Evolutionary conservation across 2,329 filamentous ascomycete species (phyloP).

Genomic region (Lecanoromycetidae sp.): DNA sequence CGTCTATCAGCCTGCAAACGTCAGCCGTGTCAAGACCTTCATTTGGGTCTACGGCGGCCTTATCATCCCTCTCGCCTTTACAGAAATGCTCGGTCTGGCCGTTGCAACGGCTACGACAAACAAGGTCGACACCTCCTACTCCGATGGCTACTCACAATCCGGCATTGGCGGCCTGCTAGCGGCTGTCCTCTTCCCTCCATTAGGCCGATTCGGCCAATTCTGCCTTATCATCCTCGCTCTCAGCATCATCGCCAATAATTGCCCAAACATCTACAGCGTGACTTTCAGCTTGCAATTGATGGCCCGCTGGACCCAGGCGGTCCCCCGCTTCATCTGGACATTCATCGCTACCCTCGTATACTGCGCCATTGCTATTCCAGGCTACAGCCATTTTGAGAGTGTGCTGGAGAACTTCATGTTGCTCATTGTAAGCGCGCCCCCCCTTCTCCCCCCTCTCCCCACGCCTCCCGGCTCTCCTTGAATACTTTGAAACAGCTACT

Average conservation of each 20-base stretch:
- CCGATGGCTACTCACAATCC: slow-evolving; percentile 42
- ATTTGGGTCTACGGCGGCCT: slow-evolving; percentile 57
- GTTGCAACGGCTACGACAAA: slow-evolving; percentile 51
- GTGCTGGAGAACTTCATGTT: slow-evolving; percentile 61
- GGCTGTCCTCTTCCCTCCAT: slow-evolving; percentile 49
- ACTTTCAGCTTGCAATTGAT: slow-evolving; percentile 56
- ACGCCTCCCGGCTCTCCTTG: not conserved
- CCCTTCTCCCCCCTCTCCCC: slow-evolving; percentile 11
- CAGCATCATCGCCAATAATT: slow-evolving; percentile 58
- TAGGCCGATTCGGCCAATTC: slow-evolving; percentile 60
- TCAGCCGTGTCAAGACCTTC: slow-evolving; percentile 52
- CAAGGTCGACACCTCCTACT: slow-evolving; percentile 46
- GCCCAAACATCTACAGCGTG: slow-evolving; percentile 60
- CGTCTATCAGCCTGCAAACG: slow-evolving; percentile 58
- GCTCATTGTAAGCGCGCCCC: slow-evolving; percentile 32
- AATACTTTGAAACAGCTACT: not conserved
- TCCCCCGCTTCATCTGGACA: slow-evolving; percentile 59
- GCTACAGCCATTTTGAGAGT: slow-evolving; percentile 51
- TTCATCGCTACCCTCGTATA: slow-evolving; percentile 50
- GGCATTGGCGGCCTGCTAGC: slow-evolving; percentile 56
- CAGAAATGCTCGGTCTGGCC: slow-evolving; percentile 59
- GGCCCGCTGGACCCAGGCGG: slow-evolving; percentile 42
- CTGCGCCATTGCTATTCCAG: slow-evolving; percentile 58
- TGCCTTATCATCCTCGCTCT: slow-evolving; percentile 55
- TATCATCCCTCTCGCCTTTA: slow-evolving; percentile 60